Evolutionary conservation across 495 filamentous ascomycete species (phyloP), one percentile per base, ranked within the genome.

Genomic region (Parachaetomium inaequale): DNA sequence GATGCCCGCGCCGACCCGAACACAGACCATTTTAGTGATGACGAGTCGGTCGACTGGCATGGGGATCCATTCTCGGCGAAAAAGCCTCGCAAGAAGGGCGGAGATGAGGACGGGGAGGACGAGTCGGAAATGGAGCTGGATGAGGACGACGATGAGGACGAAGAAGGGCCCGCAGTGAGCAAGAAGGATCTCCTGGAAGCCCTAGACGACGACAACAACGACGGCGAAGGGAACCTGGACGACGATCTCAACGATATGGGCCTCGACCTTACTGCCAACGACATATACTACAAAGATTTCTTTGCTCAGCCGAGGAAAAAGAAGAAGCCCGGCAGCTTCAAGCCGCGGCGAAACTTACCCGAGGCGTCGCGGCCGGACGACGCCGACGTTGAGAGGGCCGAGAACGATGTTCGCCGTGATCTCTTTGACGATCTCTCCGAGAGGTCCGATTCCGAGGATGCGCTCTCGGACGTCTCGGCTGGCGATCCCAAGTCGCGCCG

Each of bases 31-130:
- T 80, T 80, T 58, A 81, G 78, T 62, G 92, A 93, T 50, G 92
- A 95, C 49, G 92, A 95, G 66, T 87, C 90, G 12, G 72, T 96
- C 38, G 88, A 97, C 66, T 96, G 90, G 90, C 87, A 91, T 66
- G 77, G 81, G 1, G 84, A 96, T 69, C 91, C 89, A 5, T 66
- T 88, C 23, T 59, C 75, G 15, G 47, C 66, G 7, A 63, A 62
- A 26, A 67, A 65, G 45, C 32, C 46, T 1, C 31, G 29, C 36
- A 68, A 38, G 66, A 67, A 52, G 55, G 52, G 47, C 2, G 52
- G 69, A 38, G 45, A 64, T 23, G 36, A 57, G 12, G 63, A 57
- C 8, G 47, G 26, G 12, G 58, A 63, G 42, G 63, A 58, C 12
- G 72, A 66, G 25, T 62, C 62, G 21, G 68, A 65, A 32, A 45